A percentile compares a stretch with the other conserved stretches of the same genome.
phyloP scores from a whole-genome alignment of 2,329 filamentous ascomycete species.

The Arthrobotrys musiformis region DNA sequence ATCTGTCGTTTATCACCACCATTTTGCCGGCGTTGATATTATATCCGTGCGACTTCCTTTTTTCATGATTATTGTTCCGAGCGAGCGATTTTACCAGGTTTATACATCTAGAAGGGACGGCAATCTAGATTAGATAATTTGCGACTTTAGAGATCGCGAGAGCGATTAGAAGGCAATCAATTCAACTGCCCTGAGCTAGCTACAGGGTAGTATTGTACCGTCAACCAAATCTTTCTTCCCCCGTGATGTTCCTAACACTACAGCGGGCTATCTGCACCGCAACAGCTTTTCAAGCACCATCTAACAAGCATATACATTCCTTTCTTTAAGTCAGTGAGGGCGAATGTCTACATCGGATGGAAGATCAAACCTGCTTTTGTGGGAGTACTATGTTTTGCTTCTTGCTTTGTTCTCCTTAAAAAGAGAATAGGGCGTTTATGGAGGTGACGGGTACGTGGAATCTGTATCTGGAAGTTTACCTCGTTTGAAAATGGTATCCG shows the following conservation, averaged over 20 bases:
- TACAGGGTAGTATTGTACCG: conserved; percentile 7
- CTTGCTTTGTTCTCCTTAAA: conserved; percentile 52
- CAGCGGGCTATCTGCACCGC: neutral
- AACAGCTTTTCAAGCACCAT: conserved; percentile 27
- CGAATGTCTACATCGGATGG: conserved; percentile 47
- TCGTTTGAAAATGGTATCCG: conserved; percentile 48
- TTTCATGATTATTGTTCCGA: conserved; percentile 3
- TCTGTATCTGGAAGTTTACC: conserved; percentile 57
- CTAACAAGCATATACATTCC: conserved; percentile 45
- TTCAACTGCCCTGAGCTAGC: neutral
- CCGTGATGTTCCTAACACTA: neutral
- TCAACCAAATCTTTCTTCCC: neutral
- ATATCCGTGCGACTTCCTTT: conserved; percentile 20
- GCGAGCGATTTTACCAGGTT: conserved; percentile 25
- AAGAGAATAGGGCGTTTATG: conserved; percentile 35
- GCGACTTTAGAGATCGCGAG: conserved; percentile 22
- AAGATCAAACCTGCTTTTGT: conserved; percentile 38
- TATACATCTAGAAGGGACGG: conserved; percentile 33
- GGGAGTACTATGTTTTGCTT: conserved; percentile 34
- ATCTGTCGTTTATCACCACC: neutral
- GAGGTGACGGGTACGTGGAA: conserved; percentile 50
- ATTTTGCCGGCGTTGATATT: conserved; percentile 27
- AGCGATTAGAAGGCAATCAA: conserved; percentile 16
- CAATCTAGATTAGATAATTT: conserved; percentile 33
- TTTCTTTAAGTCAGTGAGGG: conserved; percentile 33